Percentiles rank a stretch among this genome's conserved stretches.
phyloP scores from a whole-genome alignment of 2,329 filamentous ascomycete species.

The Neophaeococcomyces mojaviensis region DNA sequence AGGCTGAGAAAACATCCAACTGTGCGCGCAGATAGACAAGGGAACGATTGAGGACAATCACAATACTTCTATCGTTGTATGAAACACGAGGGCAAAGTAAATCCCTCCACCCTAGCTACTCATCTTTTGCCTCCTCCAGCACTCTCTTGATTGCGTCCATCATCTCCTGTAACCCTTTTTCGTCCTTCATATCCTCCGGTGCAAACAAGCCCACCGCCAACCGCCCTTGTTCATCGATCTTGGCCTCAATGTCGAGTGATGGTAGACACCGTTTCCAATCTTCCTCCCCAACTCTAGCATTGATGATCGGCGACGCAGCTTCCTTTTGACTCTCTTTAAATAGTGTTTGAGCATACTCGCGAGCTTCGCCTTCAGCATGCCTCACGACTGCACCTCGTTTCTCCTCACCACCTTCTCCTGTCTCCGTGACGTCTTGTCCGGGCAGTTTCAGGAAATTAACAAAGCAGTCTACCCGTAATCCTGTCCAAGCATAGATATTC shows the following conservation, averaged over 20 bases:
- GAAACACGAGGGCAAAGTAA: neutral
- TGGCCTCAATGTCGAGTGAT: constrained; percentile 50
- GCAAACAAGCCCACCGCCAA: constrained; percentile 50
- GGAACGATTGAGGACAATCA: no score
- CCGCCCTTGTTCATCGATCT: constrained; percentile 36
- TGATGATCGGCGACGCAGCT: constrained; percentile 13
- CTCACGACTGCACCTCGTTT: neutral
- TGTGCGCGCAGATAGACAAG: no score
- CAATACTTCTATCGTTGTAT: no score
- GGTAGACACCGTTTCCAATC: constrained; percentile 28
- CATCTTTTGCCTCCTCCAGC: neutral
- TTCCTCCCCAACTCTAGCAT: neutral
- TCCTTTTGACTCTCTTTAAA: neutral
- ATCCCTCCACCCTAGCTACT: neutral
- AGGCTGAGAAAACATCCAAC: no score
- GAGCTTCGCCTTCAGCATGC: constrained; percentile 1
- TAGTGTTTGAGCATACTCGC: neutral
- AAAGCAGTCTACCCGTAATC: constrained; percentile 60
- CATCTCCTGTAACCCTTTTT: constrained; percentile 31
- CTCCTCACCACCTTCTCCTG: constrained; percentile 7
- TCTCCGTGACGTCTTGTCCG: constrained; percentile 17
- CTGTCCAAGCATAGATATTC: constrained; percentile 70
- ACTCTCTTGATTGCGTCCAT: constrained; percentile 23
- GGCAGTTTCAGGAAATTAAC: constrained; percentile 70
- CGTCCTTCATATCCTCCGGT: constrained; percentile 35